Evolutionary conservation across 768 basidiomycete species (phyloP).

Genomic region (Neoboletus brunneissimus): DNA sequence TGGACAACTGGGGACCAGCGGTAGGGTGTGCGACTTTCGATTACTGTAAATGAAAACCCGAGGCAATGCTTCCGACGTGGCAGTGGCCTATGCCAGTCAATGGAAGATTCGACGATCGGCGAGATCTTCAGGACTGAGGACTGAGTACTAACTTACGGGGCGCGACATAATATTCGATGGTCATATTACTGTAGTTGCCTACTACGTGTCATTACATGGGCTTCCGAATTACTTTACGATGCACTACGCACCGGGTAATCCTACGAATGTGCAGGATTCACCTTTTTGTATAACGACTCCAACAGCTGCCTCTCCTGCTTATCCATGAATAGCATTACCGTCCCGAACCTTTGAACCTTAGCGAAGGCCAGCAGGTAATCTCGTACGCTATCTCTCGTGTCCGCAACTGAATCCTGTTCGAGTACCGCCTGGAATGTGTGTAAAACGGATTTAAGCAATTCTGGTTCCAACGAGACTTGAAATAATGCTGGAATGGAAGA

Average conservation of each 20-base stretch:
- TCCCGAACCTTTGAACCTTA: slow-evolving; percentile 58
- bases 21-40: background rate
- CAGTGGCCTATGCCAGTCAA: too few species aligned
- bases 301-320: slow-evolving; percentile 49
- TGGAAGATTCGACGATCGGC: too few species aligned
- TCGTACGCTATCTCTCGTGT: slow-evolving; percentile 27
- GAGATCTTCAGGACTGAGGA: too few species aligned
- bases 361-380: slow-evolving; percentile 54
- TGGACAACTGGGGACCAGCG: background rate
- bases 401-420: slow-evolving; percentile 12
- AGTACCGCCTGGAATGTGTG: slow-evolving; percentile 43
- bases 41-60: background rate
- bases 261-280: slow-evolving; percentile 10
- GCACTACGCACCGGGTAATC: background rate
- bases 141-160: too few species aligned
- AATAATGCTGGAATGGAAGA: slow-evolving; percentile 58
- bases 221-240: background rate
- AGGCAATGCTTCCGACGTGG: too few species aligned
- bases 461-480: slow-evolving; percentile 67
- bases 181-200: background rate
- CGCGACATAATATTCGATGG: background rate
- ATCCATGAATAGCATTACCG: slow-evolving; percentile 62
- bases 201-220: background rate
- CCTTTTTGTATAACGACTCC: slow-evolving; percentile 43
- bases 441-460: slow-evolving; percentile 56